Evolutionary conservation across 371 early-diverging fungal genomes (phyloP).

Genomic region (Rhizopus delemar): DNA sequence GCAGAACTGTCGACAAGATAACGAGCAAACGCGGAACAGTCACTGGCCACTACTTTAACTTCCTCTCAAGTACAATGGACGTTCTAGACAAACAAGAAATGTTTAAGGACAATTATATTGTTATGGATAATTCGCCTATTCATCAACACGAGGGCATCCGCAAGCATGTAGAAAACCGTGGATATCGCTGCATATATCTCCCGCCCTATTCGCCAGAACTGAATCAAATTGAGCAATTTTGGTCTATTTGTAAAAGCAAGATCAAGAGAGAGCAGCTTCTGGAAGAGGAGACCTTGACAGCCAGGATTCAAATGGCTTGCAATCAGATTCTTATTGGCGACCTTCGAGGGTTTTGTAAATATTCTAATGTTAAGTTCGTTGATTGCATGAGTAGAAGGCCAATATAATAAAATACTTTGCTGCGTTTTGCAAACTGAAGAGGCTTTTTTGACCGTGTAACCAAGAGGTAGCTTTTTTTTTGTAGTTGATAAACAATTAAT

Average conservation of each 20-base stretch:
- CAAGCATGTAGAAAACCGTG: constrained; percentile 19
- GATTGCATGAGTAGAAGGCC: constrained; percentile 12
- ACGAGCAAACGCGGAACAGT: constrained; percentile 19
- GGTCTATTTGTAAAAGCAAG: constrained; percentile 14
- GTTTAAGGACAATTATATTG: constrained; percentile 21
- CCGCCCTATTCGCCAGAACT: constrained; percentile 16
- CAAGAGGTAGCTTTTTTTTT: too few relatives aligned
- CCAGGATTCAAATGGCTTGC: constrained; percentile 7
- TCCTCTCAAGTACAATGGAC: constrained; percentile 16
- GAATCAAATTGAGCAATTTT: constrained; percentile 24
- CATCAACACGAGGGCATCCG: constrained; percentile 16
- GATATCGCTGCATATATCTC: constrained; percentile 24
- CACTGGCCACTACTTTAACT: constrained; percentile 24
- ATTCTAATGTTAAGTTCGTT: constrained; percentile 7
- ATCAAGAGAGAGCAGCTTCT: constrained; percentile 13
- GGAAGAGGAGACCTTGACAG: constrained; percentile 12
- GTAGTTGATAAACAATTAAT: too few relatives aligned
- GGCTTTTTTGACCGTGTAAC: too few relatives aligned
- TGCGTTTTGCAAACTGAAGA: constrained; percentile 8
- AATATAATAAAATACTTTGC: constrained; percentile 12
- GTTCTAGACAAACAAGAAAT: constrained; percentile 19
- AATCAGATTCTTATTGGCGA: constrained; percentile 9
- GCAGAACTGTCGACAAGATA: constrained; percentile 7
- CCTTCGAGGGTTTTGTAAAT: constrained; percentile 12
- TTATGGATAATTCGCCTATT: constrained; percentile 23